Evolutionary conservation across 1,284 basidiomycete species (phyloP).

Genomic region (Sanghuangporus sanghuang): DNA sequence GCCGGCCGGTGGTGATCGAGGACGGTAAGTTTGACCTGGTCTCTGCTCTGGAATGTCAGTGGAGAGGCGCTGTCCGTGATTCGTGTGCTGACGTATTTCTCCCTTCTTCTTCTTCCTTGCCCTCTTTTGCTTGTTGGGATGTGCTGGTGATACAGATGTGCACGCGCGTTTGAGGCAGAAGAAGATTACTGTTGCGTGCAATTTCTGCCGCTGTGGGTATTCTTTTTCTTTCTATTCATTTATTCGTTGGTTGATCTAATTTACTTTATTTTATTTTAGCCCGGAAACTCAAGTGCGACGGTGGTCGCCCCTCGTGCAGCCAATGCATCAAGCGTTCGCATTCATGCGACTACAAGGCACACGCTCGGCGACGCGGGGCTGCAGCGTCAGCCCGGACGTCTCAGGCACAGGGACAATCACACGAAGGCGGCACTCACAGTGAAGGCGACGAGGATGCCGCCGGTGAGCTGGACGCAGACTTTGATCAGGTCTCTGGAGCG

Average conservation of each 20-base stretch:
- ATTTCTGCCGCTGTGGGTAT: conserved; percentile 76
- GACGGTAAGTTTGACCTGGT: conserved; percentile 5
- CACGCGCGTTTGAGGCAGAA: conserved; percentile 2
- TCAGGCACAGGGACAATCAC: neutral
- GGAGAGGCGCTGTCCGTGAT: neutral
- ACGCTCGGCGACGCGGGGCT: conserved; percentile 62
- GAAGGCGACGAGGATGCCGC: conserved; percentile 9
- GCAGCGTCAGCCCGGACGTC: conserved; percentile 15
- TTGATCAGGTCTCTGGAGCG: conserved; percentile 4
- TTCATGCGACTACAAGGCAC: conserved; percentile 73
- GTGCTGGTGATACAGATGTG: neutral
- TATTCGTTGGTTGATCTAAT: neutral
- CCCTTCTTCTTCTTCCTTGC: neutral
- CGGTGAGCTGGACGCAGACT: conserved; percentile 8
- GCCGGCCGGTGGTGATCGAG: neutral
- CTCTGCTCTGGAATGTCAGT: conserved; percentile 3
- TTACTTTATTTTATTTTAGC: conserved; percentile 39
- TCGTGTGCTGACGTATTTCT: neutral
- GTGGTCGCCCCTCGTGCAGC: conserved; percentile 69
- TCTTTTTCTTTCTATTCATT: conserved; percentile 10
- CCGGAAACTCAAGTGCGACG: conserved; percentile 80
- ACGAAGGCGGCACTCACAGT: conserved; percentile 7
- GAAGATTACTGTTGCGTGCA: conserved; percentile 38
- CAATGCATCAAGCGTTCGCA: conserved; percentile 74
- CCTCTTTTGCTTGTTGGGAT: neutral